A percentile compares a stretch with the other conserved stretches of the same genome.
Conservation (phyloP, 2,329 filamentous ascomycete genomes). For the Nectriaceae sp. region DNA sequence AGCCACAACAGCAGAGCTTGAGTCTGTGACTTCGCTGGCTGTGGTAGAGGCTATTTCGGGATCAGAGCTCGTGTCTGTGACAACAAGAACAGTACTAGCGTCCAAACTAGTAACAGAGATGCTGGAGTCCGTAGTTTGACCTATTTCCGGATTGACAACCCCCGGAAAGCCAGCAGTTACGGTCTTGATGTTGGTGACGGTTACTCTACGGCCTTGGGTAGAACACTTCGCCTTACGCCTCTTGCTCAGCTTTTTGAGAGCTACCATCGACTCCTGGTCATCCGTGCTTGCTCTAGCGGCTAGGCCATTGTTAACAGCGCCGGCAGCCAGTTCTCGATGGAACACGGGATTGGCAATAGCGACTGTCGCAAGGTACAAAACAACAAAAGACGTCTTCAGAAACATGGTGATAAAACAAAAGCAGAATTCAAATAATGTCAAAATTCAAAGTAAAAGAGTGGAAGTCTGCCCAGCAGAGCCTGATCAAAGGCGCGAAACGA, state of each 20-base stretch:
- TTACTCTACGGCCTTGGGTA: not conserved
- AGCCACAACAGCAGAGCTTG: not conserved
- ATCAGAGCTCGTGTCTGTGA: too few species aligned
- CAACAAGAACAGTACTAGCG: too few species aligned
- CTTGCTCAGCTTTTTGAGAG: too few species aligned
- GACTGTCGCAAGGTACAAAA: not conserved
- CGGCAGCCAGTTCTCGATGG: too few species aligned
- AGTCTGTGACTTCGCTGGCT: too few species aligned
- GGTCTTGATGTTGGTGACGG: not conserved
- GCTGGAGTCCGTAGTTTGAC: not conserved
- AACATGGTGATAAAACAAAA: not conserved
- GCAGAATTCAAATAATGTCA: not conserved
- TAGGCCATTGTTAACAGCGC: too few species aligned
- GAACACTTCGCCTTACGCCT: not conserved
- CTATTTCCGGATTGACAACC: not conserved
- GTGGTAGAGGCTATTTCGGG: too few species aligned
- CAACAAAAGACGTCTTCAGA: not conserved
- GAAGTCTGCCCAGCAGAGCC: slow-evolving; percentile 20
- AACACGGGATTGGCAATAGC: not conserved
- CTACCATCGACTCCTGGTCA: too few species aligned
- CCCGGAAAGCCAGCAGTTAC: not conserved
- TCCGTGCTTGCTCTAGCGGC: too few species aligned
- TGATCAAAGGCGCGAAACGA: slow-evolving; percentile 17
- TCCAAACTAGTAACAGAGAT: too few species aligned
- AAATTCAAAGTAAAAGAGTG: slow-evolving; percentile 2